Conservation (phyloP, 2,329 filamentous ascomycete genomes). For the Diaporthe eres region DNA sequence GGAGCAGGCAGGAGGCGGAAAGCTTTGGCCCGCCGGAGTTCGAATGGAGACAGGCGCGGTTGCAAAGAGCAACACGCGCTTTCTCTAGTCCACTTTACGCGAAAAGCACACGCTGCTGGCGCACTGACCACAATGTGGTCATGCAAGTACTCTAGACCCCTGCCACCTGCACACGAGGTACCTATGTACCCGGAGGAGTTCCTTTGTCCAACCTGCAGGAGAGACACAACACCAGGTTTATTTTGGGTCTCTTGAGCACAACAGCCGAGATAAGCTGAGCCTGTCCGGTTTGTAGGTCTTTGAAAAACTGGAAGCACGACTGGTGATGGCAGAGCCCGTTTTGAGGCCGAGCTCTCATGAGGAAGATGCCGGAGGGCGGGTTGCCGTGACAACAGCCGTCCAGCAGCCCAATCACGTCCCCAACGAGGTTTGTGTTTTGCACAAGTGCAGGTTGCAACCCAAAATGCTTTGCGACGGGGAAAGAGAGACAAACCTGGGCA, state of each 20-base stretch:
- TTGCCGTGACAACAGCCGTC: constrained; percentile 35
- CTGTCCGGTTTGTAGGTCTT: neutral
- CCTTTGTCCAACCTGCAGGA: neutral
- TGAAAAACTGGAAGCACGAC: neutral
- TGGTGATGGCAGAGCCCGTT: neutral
- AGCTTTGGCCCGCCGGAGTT: constrained; percentile 19
- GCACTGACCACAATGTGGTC: constrained; percentile 9
- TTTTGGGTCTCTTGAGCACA: neutral
- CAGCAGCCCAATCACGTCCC: constrained; percentile 25
- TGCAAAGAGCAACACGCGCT: constrained; percentile 35
- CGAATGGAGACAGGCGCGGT: constrained; percentile 34
- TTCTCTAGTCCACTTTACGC: constrained; percentile 31
- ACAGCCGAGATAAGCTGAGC: neutral
- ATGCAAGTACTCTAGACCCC: constrained; percentile 10
- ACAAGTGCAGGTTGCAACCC: constrained; percentile 6
- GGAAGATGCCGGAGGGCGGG: neutral
- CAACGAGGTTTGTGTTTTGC: constrained; percentile 21
- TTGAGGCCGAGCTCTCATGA: neutral
- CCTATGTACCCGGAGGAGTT: neutral
- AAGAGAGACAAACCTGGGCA: neutral
- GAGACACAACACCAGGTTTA: neutral
- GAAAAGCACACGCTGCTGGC: constrained; percentile 18
- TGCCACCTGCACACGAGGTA: neutral
- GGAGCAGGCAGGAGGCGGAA: constrained; percentile 21
- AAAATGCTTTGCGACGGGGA: neutral